Percentiles rank a stretch among this genome's conserved stretches.
Conservation (phyloP, 208 protist species). For the Trypanosoma platydactyli region DNA sequence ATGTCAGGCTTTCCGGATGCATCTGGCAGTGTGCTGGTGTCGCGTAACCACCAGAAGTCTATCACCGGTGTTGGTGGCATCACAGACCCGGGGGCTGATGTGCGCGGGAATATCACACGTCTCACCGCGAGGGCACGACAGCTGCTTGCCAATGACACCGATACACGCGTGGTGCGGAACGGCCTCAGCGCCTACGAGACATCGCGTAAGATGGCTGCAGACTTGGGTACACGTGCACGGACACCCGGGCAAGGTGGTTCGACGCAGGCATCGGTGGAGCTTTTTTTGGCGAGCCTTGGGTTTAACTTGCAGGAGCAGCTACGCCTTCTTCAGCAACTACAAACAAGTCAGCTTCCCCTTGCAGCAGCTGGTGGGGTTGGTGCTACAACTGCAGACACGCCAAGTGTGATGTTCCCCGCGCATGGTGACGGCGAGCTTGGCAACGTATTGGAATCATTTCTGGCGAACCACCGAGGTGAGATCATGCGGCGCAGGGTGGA, state of each 20-base stretch:
- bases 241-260: slow-evolving; percentile 11
- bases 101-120: slow-evolving; percentile 61
- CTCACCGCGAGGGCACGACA: slow-evolving; percentile 72
- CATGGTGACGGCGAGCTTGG: slow-evolving; percentile 23
- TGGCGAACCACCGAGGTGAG: slow-evolving; percentile 51
- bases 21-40: slow-evolving; percentile 12
- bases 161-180: slow-evolving; percentile 58
- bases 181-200: slow-evolving; percentile 67
- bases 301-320: slow-evolving; percentile 83
- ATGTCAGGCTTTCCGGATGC: slow-evolving; percentile 19
- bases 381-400: not conserved
- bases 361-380: slow-evolving; percentile 25
- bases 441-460: slow-evolving; percentile 57
- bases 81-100: slow-evolving; percentile 31
- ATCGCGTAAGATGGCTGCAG: slow-evolving; percentile 47
- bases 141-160: slow-evolving; percentile 44
- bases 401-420: slow-evolving; percentile 13
- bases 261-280: slow-evolving; percentile 71
- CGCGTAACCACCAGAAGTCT: slow-evolving; percentile 8
- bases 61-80: not conserved
- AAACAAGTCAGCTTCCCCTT: slow-evolving; percentile 49
- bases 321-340: slow-evolving; percentile 73
- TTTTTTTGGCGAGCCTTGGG: slow-evolving; percentile 82
- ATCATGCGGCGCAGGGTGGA: slow-evolving; percentile 58
- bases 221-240: slow-evolving; percentile 13